phyloP scores from a whole-genome alignment of 257 asterid species.

The Nicotiana otophora region DNA sequence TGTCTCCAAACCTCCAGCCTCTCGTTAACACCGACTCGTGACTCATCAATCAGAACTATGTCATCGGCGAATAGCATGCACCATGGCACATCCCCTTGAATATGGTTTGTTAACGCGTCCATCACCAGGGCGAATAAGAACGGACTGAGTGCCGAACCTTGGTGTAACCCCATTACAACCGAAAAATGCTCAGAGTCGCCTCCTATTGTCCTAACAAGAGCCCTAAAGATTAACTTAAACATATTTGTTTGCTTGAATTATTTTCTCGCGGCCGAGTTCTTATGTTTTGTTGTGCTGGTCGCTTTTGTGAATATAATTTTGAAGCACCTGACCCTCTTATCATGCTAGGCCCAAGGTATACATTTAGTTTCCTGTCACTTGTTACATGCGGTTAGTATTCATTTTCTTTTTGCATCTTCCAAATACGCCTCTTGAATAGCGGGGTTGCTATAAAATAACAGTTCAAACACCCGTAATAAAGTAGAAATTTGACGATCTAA shows the following conservation, averaged over 20 bases:
- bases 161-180: no score
- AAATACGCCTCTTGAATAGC: not conserved
- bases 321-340: not conserved
- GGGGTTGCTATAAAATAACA: not conserved
- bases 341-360: not conserved
- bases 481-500: not conserved
- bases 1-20: no score
- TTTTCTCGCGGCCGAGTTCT: not conserved
- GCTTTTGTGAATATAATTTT: not conserved
- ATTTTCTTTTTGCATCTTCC: conserved; percentile 5
- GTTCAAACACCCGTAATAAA: not conserved
- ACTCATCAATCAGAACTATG: no score
- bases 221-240: not conserved
- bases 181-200: no score
- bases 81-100: no score
- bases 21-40: no score
- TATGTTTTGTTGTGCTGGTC: not conserved
- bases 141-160: no score
- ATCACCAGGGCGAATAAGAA: no score
- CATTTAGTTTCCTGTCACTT: not conserved
- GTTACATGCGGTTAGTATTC: not conserved
- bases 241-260: not conserved
- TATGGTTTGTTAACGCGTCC: no score
- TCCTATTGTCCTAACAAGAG: no score
- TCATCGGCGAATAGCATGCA: no score